phyloP scores from a whole-genome alignment of 2,329 filamentous ascomycete genomes.

The Colletotrichum camelliae region DNA sequence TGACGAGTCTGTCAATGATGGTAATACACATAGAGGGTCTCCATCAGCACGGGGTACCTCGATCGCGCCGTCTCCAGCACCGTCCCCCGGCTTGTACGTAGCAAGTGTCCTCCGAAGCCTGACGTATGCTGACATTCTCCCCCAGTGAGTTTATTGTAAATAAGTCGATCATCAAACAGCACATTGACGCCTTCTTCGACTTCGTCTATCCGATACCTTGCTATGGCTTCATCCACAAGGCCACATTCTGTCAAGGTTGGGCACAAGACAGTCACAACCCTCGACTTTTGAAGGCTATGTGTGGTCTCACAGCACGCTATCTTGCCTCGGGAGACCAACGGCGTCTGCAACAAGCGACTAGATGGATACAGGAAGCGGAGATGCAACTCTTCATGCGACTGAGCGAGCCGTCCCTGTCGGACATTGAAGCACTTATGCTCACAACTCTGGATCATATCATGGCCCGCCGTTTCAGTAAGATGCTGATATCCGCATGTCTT shows the following conservation, averaged over 20 bases:
- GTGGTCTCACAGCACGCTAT: constrained; percentile 10
- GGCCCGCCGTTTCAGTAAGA: constrained; percentile 25
- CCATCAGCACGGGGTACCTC: not conserved
- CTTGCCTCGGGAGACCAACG: not conserved
- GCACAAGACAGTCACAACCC: constrained; percentile 6
- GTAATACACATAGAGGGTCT: not conserved
- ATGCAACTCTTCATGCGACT: constrained; percentile 17
- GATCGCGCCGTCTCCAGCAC: not conserved
- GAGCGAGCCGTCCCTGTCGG: constrained; percentile 19
- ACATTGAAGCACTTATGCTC: constrained; percentile 27
- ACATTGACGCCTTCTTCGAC: constrained; percentile 19
- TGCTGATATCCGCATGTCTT: constrained; percentile 24
- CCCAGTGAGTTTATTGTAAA: not conserved
- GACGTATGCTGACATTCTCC: not conserved
- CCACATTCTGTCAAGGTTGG: constrained; percentile 16
- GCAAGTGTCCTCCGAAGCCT: not conserved
- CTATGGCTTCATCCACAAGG: constrained; percentile 15
- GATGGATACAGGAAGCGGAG: constrained; percentile 28
- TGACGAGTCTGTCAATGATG: not conserved
- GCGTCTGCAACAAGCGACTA: constrained; percentile 15
- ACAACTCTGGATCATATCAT: constrained; percentile 25
- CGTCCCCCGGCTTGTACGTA: not conserved
- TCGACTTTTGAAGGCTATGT: constrained; percentile 12
- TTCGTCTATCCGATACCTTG: constrained; percentile 16
- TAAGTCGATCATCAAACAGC: constrained; percentile 14